A percentile compares a stretch with the other conserved stretches of the same genome.
phyloP scores from a whole-genome alignment of 139 green algal genomes.

The Chara braunii region DNA sequence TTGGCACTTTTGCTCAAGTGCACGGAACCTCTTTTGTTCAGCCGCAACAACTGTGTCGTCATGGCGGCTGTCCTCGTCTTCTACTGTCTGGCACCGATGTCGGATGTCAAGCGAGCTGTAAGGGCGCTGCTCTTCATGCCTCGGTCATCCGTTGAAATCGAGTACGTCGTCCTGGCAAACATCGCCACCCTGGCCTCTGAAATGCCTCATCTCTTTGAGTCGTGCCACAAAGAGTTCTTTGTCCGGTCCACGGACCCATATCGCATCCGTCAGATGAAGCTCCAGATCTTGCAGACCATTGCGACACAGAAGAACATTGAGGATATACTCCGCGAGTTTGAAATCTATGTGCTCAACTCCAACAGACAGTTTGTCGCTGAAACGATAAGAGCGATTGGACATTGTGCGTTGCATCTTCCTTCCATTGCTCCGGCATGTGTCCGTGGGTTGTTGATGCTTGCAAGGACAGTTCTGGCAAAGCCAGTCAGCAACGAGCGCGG shows the following conservation, averaged over 20 bases:
- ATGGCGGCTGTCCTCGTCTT: conserved; percentile 13
- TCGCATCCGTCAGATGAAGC: conserved; percentile 7
- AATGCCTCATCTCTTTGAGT: conserved; percentile 8
- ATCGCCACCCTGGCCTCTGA: conserved; percentile 18
- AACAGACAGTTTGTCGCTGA: conserved; percentile 14
- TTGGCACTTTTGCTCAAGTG: conserved; percentile 21
- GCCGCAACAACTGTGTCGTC: conserved; percentile 16
- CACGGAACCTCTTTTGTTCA: background rate
- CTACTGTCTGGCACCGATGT: background rate
- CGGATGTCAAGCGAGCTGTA: background rate
- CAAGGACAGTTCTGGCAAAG: background rate
- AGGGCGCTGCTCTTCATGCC: conserved; percentile 11
- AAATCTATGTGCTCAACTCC: conserved; percentile 18
- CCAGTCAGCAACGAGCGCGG: background rate
- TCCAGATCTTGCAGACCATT: conserved; percentile 1
- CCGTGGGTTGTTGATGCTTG: conserved; percentile 7
- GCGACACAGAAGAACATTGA: background rate
- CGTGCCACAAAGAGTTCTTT: conserved; percentile 20
- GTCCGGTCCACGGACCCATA: conserved; percentile 6
- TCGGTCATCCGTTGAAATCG: conserved; percentile 18
- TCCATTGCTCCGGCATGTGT: conserved; percentile 8
- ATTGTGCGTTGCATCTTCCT: background rate
- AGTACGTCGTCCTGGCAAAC: conserved; percentile 16
- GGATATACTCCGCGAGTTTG: conserved; percentile 9
- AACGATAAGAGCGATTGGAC: background rate